A percentile compares a stretch with the other conserved stretches of the same genome.
phyloP scores from a whole-genome alignment of 495 filamentous ascomycete species.

The Baudoinia panamericana region DNA sequence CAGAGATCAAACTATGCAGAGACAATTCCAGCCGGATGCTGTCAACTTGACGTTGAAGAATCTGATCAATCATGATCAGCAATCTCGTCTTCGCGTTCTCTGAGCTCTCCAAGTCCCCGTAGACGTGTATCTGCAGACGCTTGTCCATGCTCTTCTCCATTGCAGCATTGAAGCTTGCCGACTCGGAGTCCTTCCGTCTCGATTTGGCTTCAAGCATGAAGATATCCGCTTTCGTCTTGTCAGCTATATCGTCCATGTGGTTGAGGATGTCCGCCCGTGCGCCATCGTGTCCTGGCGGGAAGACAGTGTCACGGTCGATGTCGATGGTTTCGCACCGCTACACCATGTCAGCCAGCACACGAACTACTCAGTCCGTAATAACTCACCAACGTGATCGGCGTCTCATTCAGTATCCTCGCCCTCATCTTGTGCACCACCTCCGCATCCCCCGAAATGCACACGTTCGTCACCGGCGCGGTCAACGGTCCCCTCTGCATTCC shows the following conservation, averaged over 20 bases:
- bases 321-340: constrained; percentile 88
- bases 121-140: constrained; percentile 80
- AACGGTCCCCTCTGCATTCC: constrained; percentile 48
- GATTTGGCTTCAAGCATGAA: constrained; percentile 76
- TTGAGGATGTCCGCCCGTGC: constrained; percentile 61
- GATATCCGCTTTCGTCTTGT: constrained; percentile 85
- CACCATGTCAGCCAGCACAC: constrained; percentile 17
- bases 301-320: constrained; percentile 76
- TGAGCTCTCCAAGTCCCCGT: constrained; percentile 84
- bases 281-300: constrained; percentile 52
- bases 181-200: constrained; percentile 33
- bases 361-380: not conserved
- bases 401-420: constrained; percentile 72
- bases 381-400: constrained; percentile 74
- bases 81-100: constrained; percentile 95
- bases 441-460: constrained; percentile 72
- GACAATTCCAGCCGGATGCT: constrained; percentile 70
- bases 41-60: constrained; percentile 74
- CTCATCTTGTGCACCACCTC: constrained; percentile 75
- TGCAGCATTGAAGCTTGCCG: constrained; percentile 50
- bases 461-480: constrained; percentile 72
- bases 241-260: constrained; percentile 69
- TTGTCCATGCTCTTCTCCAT: constrained; percentile 58
- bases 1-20: constrained; percentile 79
- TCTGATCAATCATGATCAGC: constrained; percentile 91